Base-by-base conservation (phyloP, 495 filamentous ascomycete genomes). In the Xylaria venustula region DNA sequence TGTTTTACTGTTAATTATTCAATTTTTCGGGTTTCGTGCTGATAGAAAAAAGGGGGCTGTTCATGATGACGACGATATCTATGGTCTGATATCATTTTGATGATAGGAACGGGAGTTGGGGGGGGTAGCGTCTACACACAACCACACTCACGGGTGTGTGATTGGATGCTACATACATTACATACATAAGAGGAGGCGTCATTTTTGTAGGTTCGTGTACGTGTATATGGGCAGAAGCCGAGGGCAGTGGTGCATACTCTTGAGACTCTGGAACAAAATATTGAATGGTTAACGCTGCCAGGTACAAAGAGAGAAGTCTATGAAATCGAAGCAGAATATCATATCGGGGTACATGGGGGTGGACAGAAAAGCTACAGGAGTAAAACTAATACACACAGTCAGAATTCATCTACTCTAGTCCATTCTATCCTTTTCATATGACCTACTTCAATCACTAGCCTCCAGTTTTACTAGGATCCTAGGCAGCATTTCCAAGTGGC, bases 31-130 rank as follows among this genome's bases (percentile, higher is more conserved):
- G 19, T 36, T 30, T 22, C 44, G 45, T 41, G 48, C 47, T 15
- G 45, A 49, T 58, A 58, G 55, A 58, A 15, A 58, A 44, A 55
- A 58, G 15, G 12, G 8, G 34, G 55, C 44, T 28, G 22, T 58
- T 58, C 14, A 41, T 48, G 44, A 41, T 25, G 42, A 58, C 6
- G 32, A 20, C 12, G 41, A 28, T 36, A 34, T 32, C 2, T 28
- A 15, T 14, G 30, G 19, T 7, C 12, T 36, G 40, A 47, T 47
- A 22, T 19, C 42, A 11, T 22, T 41, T 15, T 46, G 41, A 34
- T 15, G 30, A 36, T 44, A 11, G 37, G 52, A 26, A 45, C 26
- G 55, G 55, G 55, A 58, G 45, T 58, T 58, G 7, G 19, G 45
- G 28, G 30, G 42, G 12, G 26, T 17, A 15, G 55, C 34, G 20